Percentiles rank a stretch among this genome's conserved stretches.
Conservation (phyloP, 352 stramenopile genomes). For the Globisporangium ultimum region DNA sequence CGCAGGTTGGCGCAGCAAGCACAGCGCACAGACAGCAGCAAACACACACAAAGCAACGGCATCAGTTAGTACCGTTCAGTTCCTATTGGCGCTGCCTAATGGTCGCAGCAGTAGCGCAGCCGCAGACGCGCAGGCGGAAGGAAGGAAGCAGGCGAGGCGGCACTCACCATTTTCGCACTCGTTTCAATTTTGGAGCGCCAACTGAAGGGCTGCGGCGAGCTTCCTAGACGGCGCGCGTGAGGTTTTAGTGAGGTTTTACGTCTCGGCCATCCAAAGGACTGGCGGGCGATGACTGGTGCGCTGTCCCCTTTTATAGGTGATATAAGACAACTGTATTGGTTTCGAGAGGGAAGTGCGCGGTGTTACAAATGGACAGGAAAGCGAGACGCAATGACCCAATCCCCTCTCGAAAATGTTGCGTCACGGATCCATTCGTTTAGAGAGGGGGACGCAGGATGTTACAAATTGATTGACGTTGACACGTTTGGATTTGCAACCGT, state of each 20-base stretch:
- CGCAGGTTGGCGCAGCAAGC: not conserved
- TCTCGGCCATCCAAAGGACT: constrained; percentile 1
- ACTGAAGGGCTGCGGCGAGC: not conserved
- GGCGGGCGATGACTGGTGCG: not conserved
- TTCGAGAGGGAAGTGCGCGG: too few species aligned
- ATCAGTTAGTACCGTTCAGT: not conserved
- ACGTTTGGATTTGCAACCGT: not conserved
- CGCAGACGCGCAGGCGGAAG: not conserved
- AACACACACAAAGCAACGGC: not conserved
- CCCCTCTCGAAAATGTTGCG: not conserved
- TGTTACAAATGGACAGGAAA: not conserved
- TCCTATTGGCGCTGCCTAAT: too few species aligned
- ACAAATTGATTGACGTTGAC: not conserved
- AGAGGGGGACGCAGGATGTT: not conserved
- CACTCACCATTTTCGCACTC: constrained; percentile 20
- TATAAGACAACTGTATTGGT: too few species aligned
- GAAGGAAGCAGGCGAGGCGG: not conserved
- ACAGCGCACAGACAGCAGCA: constrained; percentile 1
- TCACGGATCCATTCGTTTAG: not conserved
- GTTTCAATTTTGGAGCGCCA: constrained; percentile 22
- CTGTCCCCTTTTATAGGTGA: not conserved
- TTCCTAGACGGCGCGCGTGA: not conserved
- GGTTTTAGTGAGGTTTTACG: constrained; percentile 10
- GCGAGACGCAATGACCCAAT: not conserved
- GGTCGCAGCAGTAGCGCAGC: not conserved